Percentiles rank a stretch among this genome's conserved stretches.
These are phyloP conservation scores for Russula lepida DNA, from an alignment of 768 basidiomycete genomes.

Conservation along the genomic window DNA sequence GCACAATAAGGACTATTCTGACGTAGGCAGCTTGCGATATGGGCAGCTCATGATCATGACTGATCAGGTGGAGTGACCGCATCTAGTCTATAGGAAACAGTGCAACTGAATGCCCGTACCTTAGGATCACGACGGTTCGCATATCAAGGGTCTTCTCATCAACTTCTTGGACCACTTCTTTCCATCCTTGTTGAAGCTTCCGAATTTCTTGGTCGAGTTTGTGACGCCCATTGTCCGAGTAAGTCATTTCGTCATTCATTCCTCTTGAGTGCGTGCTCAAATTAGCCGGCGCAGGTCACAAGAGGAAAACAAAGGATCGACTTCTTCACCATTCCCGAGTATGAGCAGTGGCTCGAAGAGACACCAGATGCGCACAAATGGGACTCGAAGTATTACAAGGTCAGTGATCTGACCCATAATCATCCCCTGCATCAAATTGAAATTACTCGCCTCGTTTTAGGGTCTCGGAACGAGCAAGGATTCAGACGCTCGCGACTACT, in stretches of 20 bases:
- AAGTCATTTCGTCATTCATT: conserved; percentile 23
- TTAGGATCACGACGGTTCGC: conserved; percentile 99
- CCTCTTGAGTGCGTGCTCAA: neutral
- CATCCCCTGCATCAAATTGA: neutral
- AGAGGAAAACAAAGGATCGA: conserved; percentile 73
- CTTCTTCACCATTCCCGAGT: conserved; percentile 98
- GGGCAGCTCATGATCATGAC: conserved; percentile 99
- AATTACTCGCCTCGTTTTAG: conserved; percentile 33
- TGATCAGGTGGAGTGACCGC: conserved; percentile 65
- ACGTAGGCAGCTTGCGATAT: conserved; percentile 66
- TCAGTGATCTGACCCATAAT: conserved; percentile 27
- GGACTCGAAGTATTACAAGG: conserved; percentile 97
- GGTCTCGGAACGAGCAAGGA: conserved; percentile 94
- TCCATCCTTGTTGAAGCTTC: conserved; percentile 84
- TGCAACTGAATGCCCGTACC: neutral
- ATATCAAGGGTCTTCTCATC: conserved; percentile 98
- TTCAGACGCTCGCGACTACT: conserved; percentile 86
- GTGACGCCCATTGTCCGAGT: conserved; percentile 97
- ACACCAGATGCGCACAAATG: conserved; percentile 74
- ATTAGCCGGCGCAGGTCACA: conserved; percentile 42
- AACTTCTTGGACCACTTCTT: conserved; percentile 97
- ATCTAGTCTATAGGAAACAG: neutral
- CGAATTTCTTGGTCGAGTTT: conserved; percentile 93
- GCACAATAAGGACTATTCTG: conserved; percentile 83
- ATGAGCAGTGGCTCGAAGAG: conserved; percentile 81